Base-by-base conservation (phyloP, 2,329 filamentous ascomycete species). In the Diaporthe sp. region DNA sequence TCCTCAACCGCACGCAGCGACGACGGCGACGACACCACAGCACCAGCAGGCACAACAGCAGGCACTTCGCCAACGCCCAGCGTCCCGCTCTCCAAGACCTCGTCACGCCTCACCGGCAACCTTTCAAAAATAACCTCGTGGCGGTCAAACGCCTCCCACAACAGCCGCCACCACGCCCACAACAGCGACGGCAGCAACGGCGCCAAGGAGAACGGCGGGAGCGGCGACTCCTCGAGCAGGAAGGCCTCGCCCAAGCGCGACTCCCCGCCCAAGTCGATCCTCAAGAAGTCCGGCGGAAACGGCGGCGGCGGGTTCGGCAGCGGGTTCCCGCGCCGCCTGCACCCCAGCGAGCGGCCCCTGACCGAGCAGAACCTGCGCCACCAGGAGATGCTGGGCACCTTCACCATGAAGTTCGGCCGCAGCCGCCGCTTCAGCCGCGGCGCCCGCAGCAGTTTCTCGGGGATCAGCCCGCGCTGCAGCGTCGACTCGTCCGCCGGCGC, bases 391-490 rank as follows among this genome's bases (percentile, higher is more conserved):
- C 82, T 89, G 51, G 83, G 83, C 75, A 81, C 84, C 74, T 89
- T 87, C 82, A 85, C 83, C 74, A 85, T 87, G 80, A 85, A 83
- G 15, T 89, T 89, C 77, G 87, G 87, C 53, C 78, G 82, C 78
- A 78, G 81, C 60, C 68, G 80, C 37, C 49, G 31, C 28, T 22
- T 22, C 15, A 78, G 51, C 67, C 39, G 31, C 71, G 77, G 55
- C 17, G 72, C 49, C 25, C 58, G 67, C 9, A 58, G 55, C 22
- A 83, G 81, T 77, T 70, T 58, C 71, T 76, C 77, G 28, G 84
- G 83, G 71, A 80, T 88, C 79, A 88, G 87, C 79, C 87, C 87
- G 28, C 85, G 87, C 49, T 70, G 65, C 49, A 70, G 65, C 65
- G 17, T 70, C 46, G 65, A 70, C n/a, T 70, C 65, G 15, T 37